These are phyloP conservation scores for Cymbopogon citratus DNA, from an alignment of 176 grass and related monocot genomes.

Conservation along the genomic window DNA sequence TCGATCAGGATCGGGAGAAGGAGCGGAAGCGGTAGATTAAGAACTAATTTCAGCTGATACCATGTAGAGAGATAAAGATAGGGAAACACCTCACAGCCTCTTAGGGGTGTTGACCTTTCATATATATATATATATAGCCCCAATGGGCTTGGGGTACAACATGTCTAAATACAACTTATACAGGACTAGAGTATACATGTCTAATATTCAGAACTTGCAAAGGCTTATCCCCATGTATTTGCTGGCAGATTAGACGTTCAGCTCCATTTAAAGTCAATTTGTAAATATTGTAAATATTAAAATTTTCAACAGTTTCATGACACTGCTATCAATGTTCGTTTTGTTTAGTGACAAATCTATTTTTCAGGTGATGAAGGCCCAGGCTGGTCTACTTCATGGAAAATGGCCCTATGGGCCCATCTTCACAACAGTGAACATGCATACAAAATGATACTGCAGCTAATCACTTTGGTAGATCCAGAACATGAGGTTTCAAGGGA, in stretches of 20 bases:
- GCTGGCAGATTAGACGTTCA: background rate
- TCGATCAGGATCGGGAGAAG: too few relatives aligned
- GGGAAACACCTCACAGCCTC: too few relatives aligned
- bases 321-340: background rate
- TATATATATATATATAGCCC: too few relatives aligned
- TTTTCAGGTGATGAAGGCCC: conserved; percentile 72
- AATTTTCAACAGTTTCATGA: background rate
- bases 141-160: too few relatives aligned
- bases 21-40: too few relatives aligned
- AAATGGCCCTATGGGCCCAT: conserved; percentile 86
- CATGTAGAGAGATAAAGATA: too few relatives aligned
- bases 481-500: conserved; percentile 53
- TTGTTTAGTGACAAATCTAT: conserved; percentile 17
- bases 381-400: conserved; percentile 96
- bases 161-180: too few relatives aligned
- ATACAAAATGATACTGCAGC: conserved; percentile 74
- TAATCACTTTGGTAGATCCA: conserved; percentile 81
- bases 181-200: too few relatives aligned
- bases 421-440: conserved; percentile 79
- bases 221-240: background rate
- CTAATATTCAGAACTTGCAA: background rate
- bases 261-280: background rate
- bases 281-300: background rate
- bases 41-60: too few relatives aligned
- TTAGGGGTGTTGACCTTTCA: too few relatives aligned